These are phyloP conservation scores for Oryza brachyantha DNA, from an alignment of 176 grass and related monocot species.

Conservation along the genomic window DNA sequence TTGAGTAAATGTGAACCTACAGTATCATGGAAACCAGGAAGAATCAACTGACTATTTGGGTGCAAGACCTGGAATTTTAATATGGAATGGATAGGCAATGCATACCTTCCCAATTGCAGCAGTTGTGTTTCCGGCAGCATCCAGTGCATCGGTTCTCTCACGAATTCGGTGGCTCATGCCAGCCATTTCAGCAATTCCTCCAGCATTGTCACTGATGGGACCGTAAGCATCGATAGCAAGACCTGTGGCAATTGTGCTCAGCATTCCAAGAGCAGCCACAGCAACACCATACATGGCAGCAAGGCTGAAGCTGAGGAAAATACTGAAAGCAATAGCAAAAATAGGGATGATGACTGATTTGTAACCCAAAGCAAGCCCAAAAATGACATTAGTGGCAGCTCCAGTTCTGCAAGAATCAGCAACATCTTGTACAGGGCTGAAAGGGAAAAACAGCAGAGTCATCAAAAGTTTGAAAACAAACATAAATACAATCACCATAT, in stretches of 20 bases:
- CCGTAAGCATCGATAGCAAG: slow-evolving; percentile 66
- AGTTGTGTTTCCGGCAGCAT: slow-evolving; percentile 51
- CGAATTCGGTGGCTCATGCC: slow-evolving; percentile 61
- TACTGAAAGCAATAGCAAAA: slow-evolving; percentile 52
- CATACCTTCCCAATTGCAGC: slow-evolving; percentile 48
- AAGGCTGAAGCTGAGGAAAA: slow-evolving; percentile 65
- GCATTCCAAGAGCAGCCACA: slow-evolving; percentile 68
- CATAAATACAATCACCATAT: background rate
- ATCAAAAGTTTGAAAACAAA: background rate
- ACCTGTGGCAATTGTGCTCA: slow-evolving; percentile 63
- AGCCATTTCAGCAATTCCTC: slow-evolving; percentile 69
- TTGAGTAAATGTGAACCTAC: background rate
- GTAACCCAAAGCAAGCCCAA: slow-evolving; percentile 63
- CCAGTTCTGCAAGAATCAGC: slow-evolving; percentile 68
- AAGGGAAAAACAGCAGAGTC: slow-evolving; percentile 16
- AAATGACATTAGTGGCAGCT: slow-evolving; percentile 65
- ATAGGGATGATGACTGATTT: slow-evolving; percentile 69
- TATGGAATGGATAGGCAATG: background rate
- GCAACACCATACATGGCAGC: slow-evolving; percentile 73
- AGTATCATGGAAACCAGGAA: background rate
- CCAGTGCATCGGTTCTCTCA: slow-evolving; percentile 53
- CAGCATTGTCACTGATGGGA: slow-evolving; percentile 65
- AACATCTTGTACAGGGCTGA: slow-evolving; percentile 60
- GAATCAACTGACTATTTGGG: background rate
- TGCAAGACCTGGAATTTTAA: background rate